Percentiles rank a stretch among this genome's conserved stretches.
These are phyloP conservation scores for Dendrocalamus sinicus DNA, from an alignment of 176 grass and related monocot genomes.

Conservation along the genomic window DNA sequence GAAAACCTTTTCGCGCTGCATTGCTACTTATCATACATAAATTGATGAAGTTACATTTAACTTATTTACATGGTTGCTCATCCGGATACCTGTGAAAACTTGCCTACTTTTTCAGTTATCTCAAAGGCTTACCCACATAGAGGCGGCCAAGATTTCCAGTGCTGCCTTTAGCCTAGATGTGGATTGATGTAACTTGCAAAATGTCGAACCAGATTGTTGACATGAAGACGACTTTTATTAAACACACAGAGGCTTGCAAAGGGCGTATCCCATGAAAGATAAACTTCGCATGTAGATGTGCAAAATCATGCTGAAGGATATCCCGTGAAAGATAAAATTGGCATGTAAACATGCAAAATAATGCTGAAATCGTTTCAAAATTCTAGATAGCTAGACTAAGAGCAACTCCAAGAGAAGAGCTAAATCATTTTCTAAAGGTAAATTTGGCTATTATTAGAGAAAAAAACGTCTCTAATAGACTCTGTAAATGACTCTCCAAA, in stretches of 20 bases:
- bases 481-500: too few relatives aligned
- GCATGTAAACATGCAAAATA: neutral
- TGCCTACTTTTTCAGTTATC: neutral
- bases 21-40: neutral
- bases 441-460: too few relatives aligned
- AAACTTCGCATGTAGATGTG: neutral
- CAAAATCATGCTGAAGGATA: neutral
- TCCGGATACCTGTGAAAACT: neutral
- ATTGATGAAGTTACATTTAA: neutral
- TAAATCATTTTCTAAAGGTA: too few relatives aligned
- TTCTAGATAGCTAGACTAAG: neutral
- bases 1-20: neutral
- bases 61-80: neutral
- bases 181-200: neutral
- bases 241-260: neutral
- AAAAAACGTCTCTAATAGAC: too few relatives aligned
- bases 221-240: neutral
- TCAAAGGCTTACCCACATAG: neutral
- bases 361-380: neutral
- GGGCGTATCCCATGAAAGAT: neutral
- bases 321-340: neutral
- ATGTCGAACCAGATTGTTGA: neutral
- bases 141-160: neutral
- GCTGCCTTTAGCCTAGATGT: neutral
- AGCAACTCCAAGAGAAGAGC: too few relatives aligned